These are phyloP conservation scores for Rhinocladiella mackenziei DNA, from an alignment of 2,329 filamentous ascomycete genomes.

Conservation along the genomic window DNA sequence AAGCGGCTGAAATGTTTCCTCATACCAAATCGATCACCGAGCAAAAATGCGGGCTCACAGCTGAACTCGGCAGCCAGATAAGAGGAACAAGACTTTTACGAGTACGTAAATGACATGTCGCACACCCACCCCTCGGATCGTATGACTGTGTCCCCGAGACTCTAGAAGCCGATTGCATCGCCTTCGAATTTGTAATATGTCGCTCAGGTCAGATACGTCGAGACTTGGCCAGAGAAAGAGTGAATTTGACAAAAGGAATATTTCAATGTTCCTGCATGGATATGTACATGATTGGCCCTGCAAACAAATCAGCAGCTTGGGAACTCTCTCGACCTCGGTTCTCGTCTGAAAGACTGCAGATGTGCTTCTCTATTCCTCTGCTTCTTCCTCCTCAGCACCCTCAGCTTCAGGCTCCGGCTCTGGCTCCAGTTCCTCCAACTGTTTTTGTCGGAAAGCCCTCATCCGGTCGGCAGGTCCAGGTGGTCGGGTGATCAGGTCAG, in stretches of 20 bases:
- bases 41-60: too few species aligned
- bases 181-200: too few species aligned
- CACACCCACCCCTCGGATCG: too few species aligned
- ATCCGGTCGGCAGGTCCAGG: constrained; percentile 47
- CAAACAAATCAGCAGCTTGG: background rate
- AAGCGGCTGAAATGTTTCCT: too few species aligned
- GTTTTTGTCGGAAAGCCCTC: constrained; percentile 47
- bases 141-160: too few species aligned
- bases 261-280: background rate
- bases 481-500: constrained; percentile 49
- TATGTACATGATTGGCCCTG: constrained; percentile 6
- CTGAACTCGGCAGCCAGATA: too few species aligned
- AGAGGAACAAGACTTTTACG: too few species aligned
- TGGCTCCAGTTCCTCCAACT: constrained; percentile 46
- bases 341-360: constrained; percentile 1
- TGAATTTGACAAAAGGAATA: background rate
- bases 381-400: constrained; percentile 29
- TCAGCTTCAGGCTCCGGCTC: constrained; percentile 35
- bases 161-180: too few species aligned
- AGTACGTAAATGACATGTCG: too few species aligned
- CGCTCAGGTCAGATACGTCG: background rate
- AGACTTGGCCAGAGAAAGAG: background rate
- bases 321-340: too few species aligned
- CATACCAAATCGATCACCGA: too few species aligned
- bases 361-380: constrained; percentile 26